phyloP scores from a whole-genome alignment of 768 basidiomycete genomes.

The Lactarius quietus region DNA sequence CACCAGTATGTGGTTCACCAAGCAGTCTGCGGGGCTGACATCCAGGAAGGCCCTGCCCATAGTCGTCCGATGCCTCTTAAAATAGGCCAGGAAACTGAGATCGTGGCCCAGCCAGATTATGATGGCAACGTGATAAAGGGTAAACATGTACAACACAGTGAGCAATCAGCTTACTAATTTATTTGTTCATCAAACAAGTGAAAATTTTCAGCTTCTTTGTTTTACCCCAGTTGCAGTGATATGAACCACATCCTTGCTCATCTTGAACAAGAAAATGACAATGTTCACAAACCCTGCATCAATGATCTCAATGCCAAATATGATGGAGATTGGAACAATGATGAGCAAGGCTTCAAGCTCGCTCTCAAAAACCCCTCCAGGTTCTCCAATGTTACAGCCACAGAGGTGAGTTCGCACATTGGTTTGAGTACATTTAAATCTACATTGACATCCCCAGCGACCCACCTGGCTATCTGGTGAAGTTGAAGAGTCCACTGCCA shows the following conservation, averaged over 20 bases:
- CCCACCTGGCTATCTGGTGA: too few relatives aligned
- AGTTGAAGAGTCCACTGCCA: too few relatives aligned
- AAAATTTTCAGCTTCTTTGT: neutral
- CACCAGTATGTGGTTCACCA: neutral
- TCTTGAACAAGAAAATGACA: too few relatives aligned
- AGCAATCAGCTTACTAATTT: neutral
- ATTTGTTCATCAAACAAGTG: neutral
- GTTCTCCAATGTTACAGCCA: neutral
- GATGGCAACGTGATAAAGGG: too few relatives aligned
- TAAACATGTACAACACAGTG: too few relatives aligned
- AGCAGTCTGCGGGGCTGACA: too few relatives aligned
- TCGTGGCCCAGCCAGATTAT: too few relatives aligned
- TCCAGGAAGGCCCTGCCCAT: neutral
- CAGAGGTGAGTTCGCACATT: neutral
- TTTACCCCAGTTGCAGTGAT: neutral
- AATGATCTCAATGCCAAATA: neutral
- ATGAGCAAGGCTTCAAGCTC: neutral
- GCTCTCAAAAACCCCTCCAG: neutral
- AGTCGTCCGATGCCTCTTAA: neutral
- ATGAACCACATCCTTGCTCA: neutral
- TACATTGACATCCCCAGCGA: too few relatives aligned
- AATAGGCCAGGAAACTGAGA: neutral
- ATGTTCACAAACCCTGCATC: too few relatives aligned
- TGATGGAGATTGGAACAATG: neutral
- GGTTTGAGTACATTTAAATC: too few relatives aligned